Base-by-base conservation (phyloP, 768 basidiomycete species). In the Tephrocybe sp. region DNA sequence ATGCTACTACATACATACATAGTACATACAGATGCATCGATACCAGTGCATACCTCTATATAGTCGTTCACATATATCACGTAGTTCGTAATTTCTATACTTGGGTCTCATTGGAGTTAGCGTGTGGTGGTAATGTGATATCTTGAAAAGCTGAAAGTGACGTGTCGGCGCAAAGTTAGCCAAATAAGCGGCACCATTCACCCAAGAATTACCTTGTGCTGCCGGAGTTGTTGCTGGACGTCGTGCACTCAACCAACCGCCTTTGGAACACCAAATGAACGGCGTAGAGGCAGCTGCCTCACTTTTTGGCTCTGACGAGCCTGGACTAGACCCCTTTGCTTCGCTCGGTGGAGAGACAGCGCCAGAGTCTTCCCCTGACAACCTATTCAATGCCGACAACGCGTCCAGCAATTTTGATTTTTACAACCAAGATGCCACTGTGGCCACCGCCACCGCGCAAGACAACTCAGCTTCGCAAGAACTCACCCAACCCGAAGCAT, bases 271-370 rank as follows among this genome's bases (percentile, higher is more conserved):
- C 30, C 42, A 60, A 60, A 86, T 86, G 84, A 78, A 72, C 64
- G 72, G 75, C 57, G 80, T 85, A 49, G 87, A 89, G 72, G 83
- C 86, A 57, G 90, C 90, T 29, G 85, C 88, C 44, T 83, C 86
- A 49, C 84, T 92, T 39, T 92, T 92, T 73, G 86, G 82, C 53
- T 68, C 78, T 45, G 79, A 79, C 25, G 85, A 88, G 61, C 61
- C 79, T 43, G 70, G 69, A 15, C 71, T 77, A 25, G 85, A 88
- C 68, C 79, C 79, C 45, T 87, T 87, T 69, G 78, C 84, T 53
- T 69, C 75, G 47, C 73, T 84, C 53, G 83, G 80, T 39, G 66
- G 70, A 46, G 45, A 50, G 13, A 38, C 43, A 25, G 25, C 42
- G 9, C 38, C 51, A 16, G 52, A 48, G 45, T 59, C 65, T 61